Conservation (phyloP, 345 rosid genomes). For the Arabis hirsuta region DNA sequence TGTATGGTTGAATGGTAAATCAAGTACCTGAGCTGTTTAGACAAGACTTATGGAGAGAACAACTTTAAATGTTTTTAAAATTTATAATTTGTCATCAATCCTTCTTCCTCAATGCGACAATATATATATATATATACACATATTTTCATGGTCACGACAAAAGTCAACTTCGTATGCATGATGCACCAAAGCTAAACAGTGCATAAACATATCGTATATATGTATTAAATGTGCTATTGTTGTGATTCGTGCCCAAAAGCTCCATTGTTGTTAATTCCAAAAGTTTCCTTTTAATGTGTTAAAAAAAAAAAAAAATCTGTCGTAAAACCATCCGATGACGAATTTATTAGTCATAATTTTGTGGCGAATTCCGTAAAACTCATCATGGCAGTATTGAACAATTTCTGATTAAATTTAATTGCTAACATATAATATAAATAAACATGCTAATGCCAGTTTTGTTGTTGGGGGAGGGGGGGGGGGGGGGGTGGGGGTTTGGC, state of each 20-base stretch:
- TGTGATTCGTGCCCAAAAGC: neutral
- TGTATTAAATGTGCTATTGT: conserved; percentile 18
- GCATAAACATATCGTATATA: neutral
- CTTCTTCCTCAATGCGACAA: conserved; percentile 9
- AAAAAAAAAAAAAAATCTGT: neutral
- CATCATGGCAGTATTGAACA: neutral
- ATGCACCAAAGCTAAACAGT: conserved; percentile 21
- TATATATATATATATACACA: neutral
- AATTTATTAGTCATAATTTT: neutral
- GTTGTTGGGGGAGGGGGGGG: too few relatives aligned
- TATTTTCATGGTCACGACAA: neutral
- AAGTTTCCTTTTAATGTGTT: neutral
- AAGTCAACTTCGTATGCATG: conserved; percentile 42
- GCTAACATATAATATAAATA: neutral
- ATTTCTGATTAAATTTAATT: neutral
- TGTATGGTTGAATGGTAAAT: conserved; percentile 43
- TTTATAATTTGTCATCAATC: neutral
- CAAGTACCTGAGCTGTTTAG: conserved; percentile 48
- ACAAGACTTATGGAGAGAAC: conserved; percentile 47
- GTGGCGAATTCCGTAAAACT: neutral
- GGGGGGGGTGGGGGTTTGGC: too few relatives aligned
- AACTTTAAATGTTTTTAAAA: conserved; percentile 33
- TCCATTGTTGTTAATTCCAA: neutral
- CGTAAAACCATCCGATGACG: neutral
- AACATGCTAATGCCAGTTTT: neutral